Evolutionary conservation across 176 grass and related monocot genomes (phyloP), one percentile per base, ranked within the genome.

Genomic region (Aegilops bicornis): DNA sequence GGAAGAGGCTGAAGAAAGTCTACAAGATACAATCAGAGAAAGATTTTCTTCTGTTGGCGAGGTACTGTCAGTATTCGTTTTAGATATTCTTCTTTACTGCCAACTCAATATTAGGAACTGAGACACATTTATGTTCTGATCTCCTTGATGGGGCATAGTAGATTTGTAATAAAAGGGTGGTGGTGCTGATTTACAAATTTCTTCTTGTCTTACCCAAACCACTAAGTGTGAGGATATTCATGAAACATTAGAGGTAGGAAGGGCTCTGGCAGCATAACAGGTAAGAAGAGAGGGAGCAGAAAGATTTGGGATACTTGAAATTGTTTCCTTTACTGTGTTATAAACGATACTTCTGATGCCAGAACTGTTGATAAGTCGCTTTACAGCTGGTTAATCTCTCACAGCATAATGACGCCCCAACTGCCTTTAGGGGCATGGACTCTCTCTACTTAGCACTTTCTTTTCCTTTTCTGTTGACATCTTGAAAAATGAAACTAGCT

Each of bases 21-120:
- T 98, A 89, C 96, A 98, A 82, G 96, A 94, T 50, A 91, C 93
- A 86, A 98, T 96, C 74, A 96, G 93, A 82, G 96, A 95, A 72
- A 94, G 88, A 76, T 98, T 98, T 83, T 96, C 91, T 54, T 95
- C 96, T 43, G 95, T 98, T 92, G 88, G 90, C 40, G 88, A 98
- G 86, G 95, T 97, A 87, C 31, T 36, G 19, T 68, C 64, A 25
- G 10, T 52, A 79, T 87, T 39, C 15, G 14, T n/a, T 85, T 85
- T 78, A 85, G 19, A 66, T 63, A 40, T 62, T 79, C 35, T 19
- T 23, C 22, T 74, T 48, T 75, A 48, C 72, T 27, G 59, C 20
- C 22, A 73, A 64, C 56, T 63, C 77, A 79, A 63, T 80, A 14
- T 43, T 63, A 80, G 43, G 6, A 54, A 54, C 15, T 54, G 16